Evolutionary conservation across 257 asterid genomes (phyloP).

Genomic region (Solanum arcanum): DNA sequence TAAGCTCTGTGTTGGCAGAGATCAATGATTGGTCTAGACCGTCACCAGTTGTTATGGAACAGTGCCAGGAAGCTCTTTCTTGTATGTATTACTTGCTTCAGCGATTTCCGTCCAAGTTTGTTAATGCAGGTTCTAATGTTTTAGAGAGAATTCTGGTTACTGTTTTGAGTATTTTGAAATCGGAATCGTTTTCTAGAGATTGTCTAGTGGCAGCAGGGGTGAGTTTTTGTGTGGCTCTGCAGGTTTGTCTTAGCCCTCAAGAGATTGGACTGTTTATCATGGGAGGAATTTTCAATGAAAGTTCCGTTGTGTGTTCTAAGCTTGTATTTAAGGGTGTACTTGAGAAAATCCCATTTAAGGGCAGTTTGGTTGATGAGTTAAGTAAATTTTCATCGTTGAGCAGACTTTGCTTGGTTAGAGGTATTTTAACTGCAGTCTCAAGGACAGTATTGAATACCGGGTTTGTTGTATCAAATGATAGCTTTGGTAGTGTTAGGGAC

Average conservation of each 20-base stretch:
- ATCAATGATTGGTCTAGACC: constrained; percentile 57
- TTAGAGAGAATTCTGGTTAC: constrained; percentile 38
- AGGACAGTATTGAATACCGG: constrained; percentile 55
- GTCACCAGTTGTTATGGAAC: constrained; percentile 90
- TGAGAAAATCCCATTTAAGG: constrained; percentile 38
- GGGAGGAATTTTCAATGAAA: constrained; percentile 54
- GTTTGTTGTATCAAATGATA: constrained; percentile 25
- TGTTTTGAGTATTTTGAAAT: constrained; percentile 55
- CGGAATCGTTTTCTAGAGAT: constrained; percentile 74
- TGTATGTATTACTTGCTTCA: constrained; percentile 88
- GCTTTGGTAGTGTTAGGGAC: constrained; percentile 8
- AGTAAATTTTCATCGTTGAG: constrained; percentile 43
- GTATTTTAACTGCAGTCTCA: constrained; percentile 87
- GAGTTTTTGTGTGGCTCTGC: constrained; percentile 75
- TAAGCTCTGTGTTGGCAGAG: constrained; percentile 44
- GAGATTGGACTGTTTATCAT: constrained; percentile 69
- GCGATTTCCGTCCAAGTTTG: constrained; percentile 61
- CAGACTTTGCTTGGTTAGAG: constrained; percentile 88
- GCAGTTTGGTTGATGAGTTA: constrained; percentile 49
- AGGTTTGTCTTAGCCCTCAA: constrained; percentile 49
- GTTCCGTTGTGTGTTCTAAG: constrained; percentile 14
- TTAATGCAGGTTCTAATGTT: neutral
- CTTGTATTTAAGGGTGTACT: constrained; percentile 21
- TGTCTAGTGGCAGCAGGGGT: constrained; percentile 97
- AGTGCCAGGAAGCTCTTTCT: constrained; percentile 94